Conservation (phyloP, 1,139 yeast species). For the Geotrichum cucujoidarum region DNA sequence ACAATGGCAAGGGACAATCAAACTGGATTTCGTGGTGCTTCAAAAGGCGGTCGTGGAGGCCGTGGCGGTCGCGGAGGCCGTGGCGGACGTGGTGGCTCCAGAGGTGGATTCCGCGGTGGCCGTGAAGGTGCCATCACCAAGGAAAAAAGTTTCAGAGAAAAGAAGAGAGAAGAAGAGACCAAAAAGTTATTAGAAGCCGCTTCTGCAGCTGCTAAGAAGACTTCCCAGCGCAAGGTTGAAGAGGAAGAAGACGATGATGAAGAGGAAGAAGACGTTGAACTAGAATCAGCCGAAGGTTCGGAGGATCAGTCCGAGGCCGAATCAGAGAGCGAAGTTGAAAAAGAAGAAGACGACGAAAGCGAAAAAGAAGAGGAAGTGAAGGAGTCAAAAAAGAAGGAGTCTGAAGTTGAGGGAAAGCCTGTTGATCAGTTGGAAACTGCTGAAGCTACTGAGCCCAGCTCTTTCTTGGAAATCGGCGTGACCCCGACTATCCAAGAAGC, state of each 20-base stretch:
- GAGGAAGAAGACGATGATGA: background rate
- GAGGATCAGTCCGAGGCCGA: background rate
- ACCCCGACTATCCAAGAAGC: slow-evolving; percentile 45
- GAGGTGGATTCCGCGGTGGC: background rate
- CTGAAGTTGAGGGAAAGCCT: background rate
- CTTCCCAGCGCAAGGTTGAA: background rate
- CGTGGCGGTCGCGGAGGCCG: background rate
- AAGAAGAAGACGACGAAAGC: background rate
- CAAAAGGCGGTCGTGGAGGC: background rate
- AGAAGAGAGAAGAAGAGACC: slow-evolving; percentile 9
- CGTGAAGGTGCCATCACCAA: background rate
- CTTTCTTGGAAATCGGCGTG: slow-evolving; percentile 15
- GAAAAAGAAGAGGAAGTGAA: background rate
- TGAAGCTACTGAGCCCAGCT: slow-evolving; percentile 10
- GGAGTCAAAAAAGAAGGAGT: background rate
- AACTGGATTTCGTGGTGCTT: background rate
- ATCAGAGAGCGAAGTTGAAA: background rate
- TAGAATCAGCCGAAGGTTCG: background rate
- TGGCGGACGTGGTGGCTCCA: background rate
- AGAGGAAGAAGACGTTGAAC: background rate
- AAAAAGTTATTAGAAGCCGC: slow-evolving; percentile 16
- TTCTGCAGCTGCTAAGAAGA: slow-evolving; percentile 13
- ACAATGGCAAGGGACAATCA: slow-evolving; percentile 8
- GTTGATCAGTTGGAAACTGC: slow-evolving; percentile 3
- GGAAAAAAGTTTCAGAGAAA: background rate